Percentiles rank a stretch among this genome's conserved stretches.
Evolutionary conservation across 495 filamentous ascomycete species (phyloP).

Genomic region (Hyaloscypha hepaticicola): DNA sequence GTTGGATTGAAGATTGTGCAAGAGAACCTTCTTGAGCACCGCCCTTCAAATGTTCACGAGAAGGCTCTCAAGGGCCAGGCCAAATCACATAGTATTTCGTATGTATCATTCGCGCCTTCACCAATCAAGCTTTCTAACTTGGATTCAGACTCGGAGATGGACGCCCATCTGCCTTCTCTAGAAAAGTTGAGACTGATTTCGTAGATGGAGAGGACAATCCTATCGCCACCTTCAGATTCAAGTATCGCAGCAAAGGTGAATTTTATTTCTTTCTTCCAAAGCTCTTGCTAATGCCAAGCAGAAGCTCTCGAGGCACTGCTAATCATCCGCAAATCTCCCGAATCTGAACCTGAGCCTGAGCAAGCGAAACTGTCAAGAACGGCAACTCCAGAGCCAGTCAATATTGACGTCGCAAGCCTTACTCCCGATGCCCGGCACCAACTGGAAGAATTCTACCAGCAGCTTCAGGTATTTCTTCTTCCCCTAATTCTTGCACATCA

Average conservation of each 20-base stretch:
- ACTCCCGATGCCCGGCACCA: neutral
- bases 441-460: neutral
- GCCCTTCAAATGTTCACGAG: neutral
- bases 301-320: conserved; percentile 6
- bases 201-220: conserved; percentile 12
- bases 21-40: neutral
- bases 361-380: neutral
- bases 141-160: neutral
- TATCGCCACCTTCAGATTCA: conserved; percentile 14
- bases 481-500: neutral
- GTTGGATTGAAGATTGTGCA: neutral
- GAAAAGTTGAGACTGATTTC: neutral
- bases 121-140: neutral
- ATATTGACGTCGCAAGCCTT: neutral
- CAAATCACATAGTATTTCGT: neutral
- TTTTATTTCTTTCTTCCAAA: neutral
- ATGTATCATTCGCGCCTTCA: too few species aligned
- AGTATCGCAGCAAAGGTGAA: conserved; percentile 10
- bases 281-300: neutral
- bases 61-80: conserved; percentile 16
- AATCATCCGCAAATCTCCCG: conserved; percentile 5
- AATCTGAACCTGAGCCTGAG: neutral
- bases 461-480: neutral
- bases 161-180: neutral
- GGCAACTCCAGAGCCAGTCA: neutral